Conservation (phyloP, 495 filamentous ascomycete species). For the Penicillium dipodomyicola region DNA sequence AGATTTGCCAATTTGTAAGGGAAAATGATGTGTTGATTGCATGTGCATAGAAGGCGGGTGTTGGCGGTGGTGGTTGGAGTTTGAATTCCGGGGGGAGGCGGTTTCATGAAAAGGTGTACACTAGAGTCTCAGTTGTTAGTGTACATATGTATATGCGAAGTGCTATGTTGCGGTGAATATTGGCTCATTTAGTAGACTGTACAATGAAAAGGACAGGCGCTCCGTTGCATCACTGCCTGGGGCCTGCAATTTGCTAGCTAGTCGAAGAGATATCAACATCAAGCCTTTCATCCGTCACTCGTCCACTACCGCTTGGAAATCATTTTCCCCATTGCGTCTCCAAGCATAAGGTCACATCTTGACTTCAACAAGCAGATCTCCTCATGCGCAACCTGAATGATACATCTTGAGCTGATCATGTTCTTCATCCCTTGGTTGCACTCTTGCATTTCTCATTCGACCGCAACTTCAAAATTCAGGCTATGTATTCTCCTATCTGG, state of each 20-base stretch:
- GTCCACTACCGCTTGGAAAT: too few species aligned
- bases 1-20: conserved; percentile 26
- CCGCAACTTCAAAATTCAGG: neutral
- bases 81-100: neutral
- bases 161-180: neutral
- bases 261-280: too few species aligned
- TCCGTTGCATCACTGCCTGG: too few species aligned
- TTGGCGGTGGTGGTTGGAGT: neutral
- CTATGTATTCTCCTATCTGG: neutral
- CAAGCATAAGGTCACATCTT: neutral
- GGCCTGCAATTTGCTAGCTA: neutral
- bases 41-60: neutral
- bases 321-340: too few species aligned
- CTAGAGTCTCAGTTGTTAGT: neutral
- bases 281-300: too few species aligned
- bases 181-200: neutral
- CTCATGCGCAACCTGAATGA: too few species aligned
- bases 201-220: too few species aligned
- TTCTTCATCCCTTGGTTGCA: too few species aligned
- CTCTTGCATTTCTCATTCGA: neutral
- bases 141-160: neutral
- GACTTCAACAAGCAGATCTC: neutral
- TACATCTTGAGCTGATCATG: too few species aligned
- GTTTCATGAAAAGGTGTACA: neutral
- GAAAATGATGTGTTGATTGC: neutral